These are phyloP conservation scores for Geranomyces variabilis DNA, from an alignment of 192 early-diverging fungal species.

Conservation along the genomic window DNA sequence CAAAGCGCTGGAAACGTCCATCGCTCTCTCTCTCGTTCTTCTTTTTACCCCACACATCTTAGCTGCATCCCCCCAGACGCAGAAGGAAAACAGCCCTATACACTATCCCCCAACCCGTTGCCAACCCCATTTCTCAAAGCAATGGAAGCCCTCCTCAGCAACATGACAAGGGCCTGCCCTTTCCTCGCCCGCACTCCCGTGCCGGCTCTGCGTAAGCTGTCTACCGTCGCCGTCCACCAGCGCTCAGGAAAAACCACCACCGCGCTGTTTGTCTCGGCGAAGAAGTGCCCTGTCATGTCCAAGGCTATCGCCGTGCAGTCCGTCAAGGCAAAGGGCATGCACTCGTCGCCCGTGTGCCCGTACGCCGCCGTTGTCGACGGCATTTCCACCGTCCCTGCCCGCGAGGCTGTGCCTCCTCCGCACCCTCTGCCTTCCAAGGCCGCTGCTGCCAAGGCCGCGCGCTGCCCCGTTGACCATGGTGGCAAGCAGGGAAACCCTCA, in stretches of 20 bases:
- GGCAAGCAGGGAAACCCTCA: conserved; percentile 1
- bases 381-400: conserved; percentile 23
- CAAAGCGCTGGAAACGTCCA: too few species aligned
- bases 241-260: conserved; percentile 31
- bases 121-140: too few species aligned
- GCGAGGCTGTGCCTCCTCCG: neutral
- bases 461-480: conserved; percentile 25
- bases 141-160: conserved; percentile 38
- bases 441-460: conserved; percentile 6
- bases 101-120: too few species aligned
- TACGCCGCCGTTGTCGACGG: conserved; percentile 35
- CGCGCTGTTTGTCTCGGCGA: conserved; percentile 61
- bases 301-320: conserved; percentile 70
- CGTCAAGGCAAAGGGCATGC: conserved; percentile 32
- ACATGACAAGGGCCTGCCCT: conserved; percentile 58
- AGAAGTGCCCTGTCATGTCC: conserved; percentile 81
- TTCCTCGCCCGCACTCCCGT: conserved; percentile 76
- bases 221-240: conserved; percentile 37
- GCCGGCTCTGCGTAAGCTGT: conserved; percentile 67
- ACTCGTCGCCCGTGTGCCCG: conserved; percentile 39
- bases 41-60: too few species aligned
- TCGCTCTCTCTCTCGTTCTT: too few species aligned
- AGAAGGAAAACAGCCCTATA: too few species aligned
- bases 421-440: conserved; percentile 16
- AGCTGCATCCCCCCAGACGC: too few species aligned